These are phyloP conservation scores for Podaxis mareebaensis DNA, from an alignment of 768 basidiomycete genomes.

Conservation along the genomic window DNA sequence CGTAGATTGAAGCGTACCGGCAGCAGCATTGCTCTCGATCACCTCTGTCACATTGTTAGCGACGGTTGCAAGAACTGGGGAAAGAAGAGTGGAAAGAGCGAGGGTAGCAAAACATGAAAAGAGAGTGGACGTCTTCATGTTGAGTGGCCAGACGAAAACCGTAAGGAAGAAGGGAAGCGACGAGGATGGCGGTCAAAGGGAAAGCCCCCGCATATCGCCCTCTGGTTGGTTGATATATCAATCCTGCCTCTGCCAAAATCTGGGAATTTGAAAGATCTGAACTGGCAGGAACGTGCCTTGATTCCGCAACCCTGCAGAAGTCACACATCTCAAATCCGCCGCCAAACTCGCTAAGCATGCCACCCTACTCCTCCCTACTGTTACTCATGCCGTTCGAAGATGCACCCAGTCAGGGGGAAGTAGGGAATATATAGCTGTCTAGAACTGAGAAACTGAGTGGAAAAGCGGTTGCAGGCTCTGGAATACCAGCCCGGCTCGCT, in stretches of 20 bases:
- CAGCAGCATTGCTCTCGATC: slow-evolving; percentile 29
- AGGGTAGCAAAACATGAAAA: slow-evolving; percentile 22
- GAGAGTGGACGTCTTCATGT: slow-evolving; percentile 34
- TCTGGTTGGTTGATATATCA: background rate
- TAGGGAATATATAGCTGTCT: too few relatives aligned
- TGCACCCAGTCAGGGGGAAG: too few relatives aligned
- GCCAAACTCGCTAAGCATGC: too few relatives aligned
- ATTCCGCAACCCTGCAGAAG: background rate
- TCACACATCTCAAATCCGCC: background rate
- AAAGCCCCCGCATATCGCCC: background rate
- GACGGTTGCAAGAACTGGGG: slow-evolving; percentile 21
- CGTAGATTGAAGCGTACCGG: slow-evolving; percentile 23
- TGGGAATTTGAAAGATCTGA: background rate
- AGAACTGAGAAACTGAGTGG: too few relatives aligned
- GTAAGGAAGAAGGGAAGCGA: background rate
- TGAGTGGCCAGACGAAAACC: slow-evolving; percentile 23
- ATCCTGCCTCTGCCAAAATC: background rate
- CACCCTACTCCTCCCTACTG: too few relatives aligned
- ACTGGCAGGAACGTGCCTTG: background rate
- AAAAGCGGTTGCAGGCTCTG: too few relatives aligned
- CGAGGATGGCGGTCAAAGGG: background rate
- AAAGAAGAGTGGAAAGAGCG: slow-evolving; percentile 12
- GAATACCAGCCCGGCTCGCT: too few relatives aligned
- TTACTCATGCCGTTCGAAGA: too few relatives aligned
- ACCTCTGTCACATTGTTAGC: slow-evolving; percentile 22